These are phyloP conservation scores for Salix purpurea DNA, from an alignment of 345 rosid species.

Conservation along the genomic window DNA sequence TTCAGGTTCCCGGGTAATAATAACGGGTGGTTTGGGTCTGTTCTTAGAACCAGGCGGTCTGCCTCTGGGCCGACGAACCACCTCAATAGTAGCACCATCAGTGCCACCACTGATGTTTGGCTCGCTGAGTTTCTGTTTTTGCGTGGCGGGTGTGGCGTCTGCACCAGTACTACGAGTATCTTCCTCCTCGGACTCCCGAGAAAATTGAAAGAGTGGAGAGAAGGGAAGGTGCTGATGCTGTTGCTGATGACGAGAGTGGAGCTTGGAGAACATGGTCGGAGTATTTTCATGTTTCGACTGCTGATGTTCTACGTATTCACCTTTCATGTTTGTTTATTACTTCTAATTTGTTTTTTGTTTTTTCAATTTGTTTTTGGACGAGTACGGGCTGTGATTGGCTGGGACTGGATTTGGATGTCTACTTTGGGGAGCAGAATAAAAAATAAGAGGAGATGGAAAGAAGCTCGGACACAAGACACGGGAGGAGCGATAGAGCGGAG, in stretches of 20 bases:
- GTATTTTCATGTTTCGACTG: constrained; percentile 22
- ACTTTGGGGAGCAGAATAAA: background rate
- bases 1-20: constrained; percentile 57
- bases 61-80: constrained; percentile 76
- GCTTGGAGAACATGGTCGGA: constrained; percentile 55
- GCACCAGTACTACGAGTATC: constrained; percentile 14
- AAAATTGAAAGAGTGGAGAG: constrained; percentile 46
- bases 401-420: background rate
- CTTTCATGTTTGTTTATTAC: constrained; percentile 47
- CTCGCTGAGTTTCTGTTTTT: constrained; percentile 1
- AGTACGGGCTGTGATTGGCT: too few relatives aligned
- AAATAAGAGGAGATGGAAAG: background rate
- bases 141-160: background rate
- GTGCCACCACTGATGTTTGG: constrained; percentile 17
- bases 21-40: constrained; percentile 68
- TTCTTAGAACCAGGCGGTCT: constrained; percentile 90
- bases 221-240: constrained; percentile 30
- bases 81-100: constrained; percentile 69
- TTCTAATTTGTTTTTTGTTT: background rate
- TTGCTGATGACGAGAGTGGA: constrained; percentile 30
- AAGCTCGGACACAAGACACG: background rate
- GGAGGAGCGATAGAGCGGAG: background rate
- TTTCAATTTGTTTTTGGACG: background rate
- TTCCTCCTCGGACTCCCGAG: constrained; percentile 35
- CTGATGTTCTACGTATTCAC: constrained; percentile 40